Percentiles rank a stretch among this genome's conserved stretches.
phyloP scores from a whole-genome alignment of 805 yeast species.

The Diddensiella caesifluorescens region DNA sequence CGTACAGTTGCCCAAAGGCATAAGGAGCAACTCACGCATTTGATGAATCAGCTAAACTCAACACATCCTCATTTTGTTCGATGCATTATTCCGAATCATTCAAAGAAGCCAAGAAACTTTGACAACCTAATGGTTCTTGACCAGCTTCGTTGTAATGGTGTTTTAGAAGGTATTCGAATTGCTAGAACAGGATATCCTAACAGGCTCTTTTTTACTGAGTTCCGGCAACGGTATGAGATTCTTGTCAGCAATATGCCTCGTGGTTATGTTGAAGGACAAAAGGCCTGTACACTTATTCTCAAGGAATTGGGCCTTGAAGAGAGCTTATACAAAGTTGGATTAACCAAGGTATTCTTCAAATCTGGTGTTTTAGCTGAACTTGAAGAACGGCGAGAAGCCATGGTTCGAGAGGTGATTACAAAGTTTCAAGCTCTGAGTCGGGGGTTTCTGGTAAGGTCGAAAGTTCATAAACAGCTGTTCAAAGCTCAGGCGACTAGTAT shows the following conservation, averaged over 20 bases:
- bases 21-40: slow-evolving; percentile 68
- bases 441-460: slow-evolving; percentile 55
- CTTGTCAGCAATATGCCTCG: slow-evolving; percentile 46
- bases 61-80: slow-evolving; percentile 97
- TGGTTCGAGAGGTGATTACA: slow-evolving; percentile 50
- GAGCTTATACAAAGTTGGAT: slow-evolving; percentile 59
- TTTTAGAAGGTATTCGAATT: slow-evolving; percentile 92
- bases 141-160: slow-evolving; percentile 95
- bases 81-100: slow-evolving; percentile 85
- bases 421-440: slow-evolving; percentile 59
- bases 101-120: slow-evolving; percentile 63
- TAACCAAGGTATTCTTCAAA: slow-evolving; percentile 68
- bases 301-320: slow-evolving; percentile 56
- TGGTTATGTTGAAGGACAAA: slow-evolving; percentile 46
- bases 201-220: slow-evolving; percentile 76
- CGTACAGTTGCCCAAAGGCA: slow-evolving; percentile 86
- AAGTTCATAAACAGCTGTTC: slow-evolving; percentile 44
- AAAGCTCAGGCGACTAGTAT: slow-evolving; percentile 66
- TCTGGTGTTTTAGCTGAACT: slow-evolving; percentile 73
- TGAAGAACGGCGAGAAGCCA: slow-evolving; percentile 69
- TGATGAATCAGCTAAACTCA: slow-evolving; percentile 65
- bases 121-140: slow-evolving; percentile 74
- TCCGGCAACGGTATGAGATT: slow-evolving; percentile 69
- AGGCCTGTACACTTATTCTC: slow-evolving; percentile 63
- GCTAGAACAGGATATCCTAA: slow-evolving; percentile 98